Percentiles rank a stretch among this genome's conserved stretches.
Conservation (phyloP, 2,329 filamentous ascomycete species). For the Xylariaceae sp. region DNA sequence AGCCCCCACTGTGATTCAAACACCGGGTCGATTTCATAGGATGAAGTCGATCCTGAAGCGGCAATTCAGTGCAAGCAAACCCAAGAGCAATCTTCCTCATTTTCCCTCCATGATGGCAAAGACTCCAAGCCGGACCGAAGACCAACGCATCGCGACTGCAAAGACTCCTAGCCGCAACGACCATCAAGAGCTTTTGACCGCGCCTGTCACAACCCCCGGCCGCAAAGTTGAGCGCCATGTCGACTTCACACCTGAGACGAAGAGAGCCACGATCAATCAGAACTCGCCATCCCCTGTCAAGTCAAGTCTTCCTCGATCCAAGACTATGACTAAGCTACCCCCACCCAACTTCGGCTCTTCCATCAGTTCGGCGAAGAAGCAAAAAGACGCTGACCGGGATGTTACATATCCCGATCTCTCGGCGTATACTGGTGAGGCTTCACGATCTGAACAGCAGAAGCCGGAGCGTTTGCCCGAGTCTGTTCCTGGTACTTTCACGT, state of each 20-base stretch:
- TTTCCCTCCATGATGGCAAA: slow-evolving; percentile 26
- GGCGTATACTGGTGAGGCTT: slow-evolving; percentile 26
- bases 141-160: too few species aligned
- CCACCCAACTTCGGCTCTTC: slow-evolving; percentile 30
- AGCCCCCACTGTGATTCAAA: slow-evolving; percentile 35
- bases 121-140: slow-evolving; percentile 25
- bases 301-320: slow-evolving; percentile 40
- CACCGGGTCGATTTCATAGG: slow-evolving; percentile 48
- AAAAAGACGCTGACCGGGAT: slow-evolving; percentile 22
- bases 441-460: slow-evolving; percentile 20
- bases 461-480: slow-evolving; percentile 29
- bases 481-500: slow-evolving; percentile 57
- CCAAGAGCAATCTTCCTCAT: slow-evolving; percentile 45
- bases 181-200: slow-evolving; percentile 48
- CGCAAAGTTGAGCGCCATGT: slow-evolving; percentile 68
- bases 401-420: slow-evolving; percentile 53
- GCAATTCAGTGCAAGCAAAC: slow-evolving; percentile 34
- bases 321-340: slow-evolving; percentile 31
- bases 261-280: slow-evolving; percentile 41
- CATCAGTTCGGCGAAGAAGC: slow-evolving; percentile 24
- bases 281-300: slow-evolving; percentile 56
- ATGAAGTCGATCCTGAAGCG: slow-evolving; percentile 55
- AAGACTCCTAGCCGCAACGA: slow-evolving; percentile 21
- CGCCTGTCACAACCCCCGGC: slow-evolving; percentile 61
- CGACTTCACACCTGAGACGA: slow-evolving; percentile 71